phyloP scores from a whole-genome alignment of 768 basidiomycete genomes.

The Guyanaporus albipodus region DNA sequence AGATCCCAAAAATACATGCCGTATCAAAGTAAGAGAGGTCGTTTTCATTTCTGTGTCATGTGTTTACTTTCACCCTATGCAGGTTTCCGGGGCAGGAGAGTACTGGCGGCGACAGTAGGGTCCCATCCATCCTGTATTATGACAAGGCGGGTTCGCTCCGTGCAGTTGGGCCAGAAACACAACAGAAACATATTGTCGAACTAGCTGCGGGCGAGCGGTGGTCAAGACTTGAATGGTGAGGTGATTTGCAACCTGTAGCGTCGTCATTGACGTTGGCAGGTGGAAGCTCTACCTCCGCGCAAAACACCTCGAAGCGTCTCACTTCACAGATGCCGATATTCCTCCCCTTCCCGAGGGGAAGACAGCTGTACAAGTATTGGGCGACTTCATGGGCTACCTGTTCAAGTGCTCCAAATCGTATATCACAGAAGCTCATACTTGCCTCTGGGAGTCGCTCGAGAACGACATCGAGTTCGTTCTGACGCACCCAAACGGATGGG shows the following conservation, averaged over 20 bases:
- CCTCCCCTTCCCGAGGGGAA: slow-evolving; percentile 11
- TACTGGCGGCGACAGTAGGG: slow-evolving; percentile 36
- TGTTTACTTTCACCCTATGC: background rate
- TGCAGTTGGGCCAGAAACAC: slow-evolving; percentile 41
- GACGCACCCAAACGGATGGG: slow-evolving; percentile 64
- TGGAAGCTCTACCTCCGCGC: slow-evolving; percentile 37
- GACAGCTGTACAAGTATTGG: slow-evolving; percentile 21
- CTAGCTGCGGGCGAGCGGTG: slow-evolving; percentile 36
- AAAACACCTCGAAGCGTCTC: slow-evolving; percentile 22
- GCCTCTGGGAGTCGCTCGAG: slow-evolving; percentile 42
- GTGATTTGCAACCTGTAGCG: background rate
- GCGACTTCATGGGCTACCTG: slow-evolving; percentile 43
- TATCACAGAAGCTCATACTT: slow-evolving; percentile 40
- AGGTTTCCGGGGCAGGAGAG: slow-evolving; percentile 37
- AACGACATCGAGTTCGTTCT: slow-evolving; percentile 46
- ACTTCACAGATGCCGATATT: slow-evolving; percentile 19
- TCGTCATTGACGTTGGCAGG: slow-evolving; percentile 8
- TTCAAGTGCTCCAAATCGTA: slow-evolving; percentile 39
- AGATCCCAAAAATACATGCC: slow-evolving; percentile 19
- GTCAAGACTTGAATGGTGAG: slow-evolving; percentile 41
- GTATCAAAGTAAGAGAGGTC: slow-evolving; percentile 18
- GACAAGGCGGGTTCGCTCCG: slow-evolving; percentile 34
- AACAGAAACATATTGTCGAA: slow-evolving; percentile 30
- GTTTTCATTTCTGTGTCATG: background rate
- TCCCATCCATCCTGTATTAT: slow-evolving; percentile 44